Evolutionary conservation across 352 stramenopile genomes (phyloP).

Genomic region (Blastocystis sp.): DNA sequence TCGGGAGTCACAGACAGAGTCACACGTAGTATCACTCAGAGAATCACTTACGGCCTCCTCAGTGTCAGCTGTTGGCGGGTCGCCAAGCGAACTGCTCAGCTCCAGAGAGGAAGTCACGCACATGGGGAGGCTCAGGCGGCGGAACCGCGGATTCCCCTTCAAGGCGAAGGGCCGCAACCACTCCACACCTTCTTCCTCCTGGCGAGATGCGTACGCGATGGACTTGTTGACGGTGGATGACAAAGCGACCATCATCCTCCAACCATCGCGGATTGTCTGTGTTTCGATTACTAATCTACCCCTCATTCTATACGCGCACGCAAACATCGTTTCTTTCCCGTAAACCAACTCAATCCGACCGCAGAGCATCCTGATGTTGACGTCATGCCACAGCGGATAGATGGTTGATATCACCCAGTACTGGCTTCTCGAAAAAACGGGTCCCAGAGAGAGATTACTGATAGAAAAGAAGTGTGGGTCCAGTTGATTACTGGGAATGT

Average conservation of each 20-base stretch:
- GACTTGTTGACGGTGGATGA: not conserved
- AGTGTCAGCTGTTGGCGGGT: no score
- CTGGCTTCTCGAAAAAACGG: not conserved
- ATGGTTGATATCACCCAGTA: not conserved
- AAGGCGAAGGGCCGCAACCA: not conserved
- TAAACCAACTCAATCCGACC: not conserved
- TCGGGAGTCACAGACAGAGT: no score
- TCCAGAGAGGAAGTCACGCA: not conserved
- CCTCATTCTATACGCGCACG: not conserved
- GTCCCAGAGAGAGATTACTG: not conserved
- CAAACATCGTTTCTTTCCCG: not conserved
- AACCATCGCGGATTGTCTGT: not conserved
- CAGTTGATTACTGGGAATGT: not conserved
- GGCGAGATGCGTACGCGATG: not conserved
- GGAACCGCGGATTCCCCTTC: not conserved
- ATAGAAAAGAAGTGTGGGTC: not conserved
- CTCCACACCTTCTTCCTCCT: not conserved
- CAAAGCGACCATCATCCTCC: not conserved
- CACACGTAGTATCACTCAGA: no score
- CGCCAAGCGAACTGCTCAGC: no score
- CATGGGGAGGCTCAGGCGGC: not conserved
- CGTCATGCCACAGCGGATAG: not conserved
- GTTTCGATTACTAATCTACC: not conserved
- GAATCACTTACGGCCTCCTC: no score
- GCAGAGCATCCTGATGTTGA: not conserved